Conservation (phyloP, 352 stramenopile genomes). For the Aphanomyces cochlioides region DNA sequence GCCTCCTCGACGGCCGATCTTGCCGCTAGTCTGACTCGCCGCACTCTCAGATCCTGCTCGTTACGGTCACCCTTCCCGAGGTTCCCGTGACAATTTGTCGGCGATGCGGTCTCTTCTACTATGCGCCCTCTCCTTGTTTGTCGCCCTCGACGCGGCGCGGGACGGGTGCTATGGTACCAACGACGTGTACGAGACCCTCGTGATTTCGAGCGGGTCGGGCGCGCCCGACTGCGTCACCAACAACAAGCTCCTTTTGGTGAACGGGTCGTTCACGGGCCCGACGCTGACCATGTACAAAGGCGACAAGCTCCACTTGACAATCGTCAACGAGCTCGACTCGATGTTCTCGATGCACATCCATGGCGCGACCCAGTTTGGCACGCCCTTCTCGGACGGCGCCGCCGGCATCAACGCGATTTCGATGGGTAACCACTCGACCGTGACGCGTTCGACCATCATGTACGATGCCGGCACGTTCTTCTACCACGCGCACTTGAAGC, state of each 20-base stretch:
- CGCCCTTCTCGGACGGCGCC: constrained; percentile 17
- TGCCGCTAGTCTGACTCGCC: too few species aligned
- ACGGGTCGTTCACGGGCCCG: constrained; percentile 25
- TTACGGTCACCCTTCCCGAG: too few species aligned
- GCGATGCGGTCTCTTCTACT: too few species aligned
- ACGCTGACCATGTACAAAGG: constrained; percentile 9
- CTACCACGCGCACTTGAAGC: constrained; percentile 27
- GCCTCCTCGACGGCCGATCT: too few species aligned
- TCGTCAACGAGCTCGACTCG: constrained; percentile 13
- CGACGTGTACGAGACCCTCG: constrained; percentile 17
- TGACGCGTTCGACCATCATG: constrained; percentile 4
- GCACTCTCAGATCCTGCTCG: too few species aligned
- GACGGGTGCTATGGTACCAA: background rate
- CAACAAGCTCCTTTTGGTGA: background rate
- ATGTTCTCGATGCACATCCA: constrained; percentile 22
- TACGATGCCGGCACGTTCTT: constrained; percentile 16
- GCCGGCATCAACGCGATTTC: constrained; percentile 6
- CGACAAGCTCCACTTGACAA: constrained; percentile 10
- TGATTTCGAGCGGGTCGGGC: constrained; percentile 4
- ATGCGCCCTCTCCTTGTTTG: background rate
- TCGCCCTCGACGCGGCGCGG: background rate
- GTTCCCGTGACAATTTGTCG: too few species aligned
- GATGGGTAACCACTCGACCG: background rate
- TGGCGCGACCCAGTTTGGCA: constrained; percentile 19
- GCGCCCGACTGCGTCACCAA: constrained; percentile 9